Conservation (phyloP, 2,329 filamentous ascomycete genomes). For the Diaporthe nobilis region DNA sequence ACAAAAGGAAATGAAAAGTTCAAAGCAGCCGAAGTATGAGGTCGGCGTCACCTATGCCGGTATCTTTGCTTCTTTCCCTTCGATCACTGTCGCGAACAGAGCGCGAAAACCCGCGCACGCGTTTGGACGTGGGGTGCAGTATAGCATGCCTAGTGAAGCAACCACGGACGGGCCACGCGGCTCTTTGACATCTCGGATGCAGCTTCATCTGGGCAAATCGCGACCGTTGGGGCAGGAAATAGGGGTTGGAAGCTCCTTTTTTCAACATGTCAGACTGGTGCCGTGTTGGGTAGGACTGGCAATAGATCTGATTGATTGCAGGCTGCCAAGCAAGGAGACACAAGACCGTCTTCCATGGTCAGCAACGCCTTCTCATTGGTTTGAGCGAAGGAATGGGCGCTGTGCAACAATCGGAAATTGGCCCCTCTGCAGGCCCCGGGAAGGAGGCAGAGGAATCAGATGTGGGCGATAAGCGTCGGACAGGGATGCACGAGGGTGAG, state of each 20-base stretch:
- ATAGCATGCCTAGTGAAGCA: background rate
- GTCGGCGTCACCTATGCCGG: background rate
- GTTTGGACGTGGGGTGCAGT: slow-evolving; percentile 11
- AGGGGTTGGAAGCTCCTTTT: slow-evolving; percentile 18
- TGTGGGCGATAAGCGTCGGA: slow-evolving; percentile 34
- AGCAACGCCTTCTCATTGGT: slow-evolving; percentile 36
- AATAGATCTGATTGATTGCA: slow-evolving; percentile 33
- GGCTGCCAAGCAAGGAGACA: slow-evolving; percentile 19
- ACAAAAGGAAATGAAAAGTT: background rate
- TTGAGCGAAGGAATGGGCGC: slow-evolving; percentile 6
- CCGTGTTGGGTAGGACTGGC: slow-evolving; percentile 14
- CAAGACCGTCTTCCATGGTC: slow-evolving; percentile 33
- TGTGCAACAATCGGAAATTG: slow-evolving; percentile 31
- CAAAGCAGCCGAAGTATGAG: background rate
- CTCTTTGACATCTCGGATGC: slow-evolving; percentile 7
- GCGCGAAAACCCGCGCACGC: slow-evolving; percentile 37
- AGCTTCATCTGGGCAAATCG: slow-evolving; percentile 27
- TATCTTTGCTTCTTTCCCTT: background rate
- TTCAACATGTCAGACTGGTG: slow-evolving; percentile 19
- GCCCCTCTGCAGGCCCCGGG: slow-evolving; percentile 28
- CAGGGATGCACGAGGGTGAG: slow-evolving; percentile 39
- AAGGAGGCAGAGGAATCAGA: slow-evolving; percentile 35
- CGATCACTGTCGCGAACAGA: slow-evolving; percentile 24
- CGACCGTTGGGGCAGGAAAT: background rate
- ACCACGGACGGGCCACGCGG: slow-evolving; percentile 11